Percentiles rank a stretch among this genome's conserved stretches.
phyloP scores from a whole-genome alignment of 345 rosid genomes.

The Eutrema yunnanense region DNA sequence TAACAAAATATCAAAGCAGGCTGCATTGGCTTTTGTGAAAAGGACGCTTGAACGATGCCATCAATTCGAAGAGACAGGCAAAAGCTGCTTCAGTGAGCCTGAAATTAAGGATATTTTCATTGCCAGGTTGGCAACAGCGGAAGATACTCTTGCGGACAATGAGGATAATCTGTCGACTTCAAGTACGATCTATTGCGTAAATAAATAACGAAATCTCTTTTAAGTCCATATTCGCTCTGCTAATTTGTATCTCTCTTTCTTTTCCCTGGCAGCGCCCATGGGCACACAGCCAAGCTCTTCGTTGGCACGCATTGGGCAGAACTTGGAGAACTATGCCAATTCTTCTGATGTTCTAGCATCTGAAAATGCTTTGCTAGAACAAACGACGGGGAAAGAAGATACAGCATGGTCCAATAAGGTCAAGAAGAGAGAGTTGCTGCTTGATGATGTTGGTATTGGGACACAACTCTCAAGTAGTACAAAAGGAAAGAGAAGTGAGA shows the following conservation, averaged over 20 bases:
- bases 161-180: conserved; percentile 34
- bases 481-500: conserved; percentile 94
- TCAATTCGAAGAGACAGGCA: conserved; percentile 68
- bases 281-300: conserved; percentile 54
- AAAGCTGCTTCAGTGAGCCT: conserved; percentile 85
- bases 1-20: conserved; percentile 76
- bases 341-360: conserved; percentile 45
- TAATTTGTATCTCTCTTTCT: neutral
- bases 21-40: conserved; percentile 69
- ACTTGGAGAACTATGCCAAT: conserved; percentile 40
- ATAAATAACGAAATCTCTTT: neutral
- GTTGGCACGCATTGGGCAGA: conserved; percentile 40
- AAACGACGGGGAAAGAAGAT: conserved; percentile 49
- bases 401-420: conserved; percentile 47
- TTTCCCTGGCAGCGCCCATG: conserved; percentile 51
- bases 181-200: conserved; percentile 4
- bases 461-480: conserved; percentile 38
- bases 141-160: conserved; percentile 39
- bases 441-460: conserved; percentile 69
- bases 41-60: conserved; percentile 60
- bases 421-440: conserved; percentile 75
- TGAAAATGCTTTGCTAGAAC: conserved; percentile 42
- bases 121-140: conserved; percentile 37
- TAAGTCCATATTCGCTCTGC: neutral
- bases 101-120: conserved; percentile 57